A percentile compares a stretch with the other conserved stretches of the same genome.
phyloP scores from a whole-genome alignment of 345 rosid genomes.

The Raphanus raphanistrum region DNA sequence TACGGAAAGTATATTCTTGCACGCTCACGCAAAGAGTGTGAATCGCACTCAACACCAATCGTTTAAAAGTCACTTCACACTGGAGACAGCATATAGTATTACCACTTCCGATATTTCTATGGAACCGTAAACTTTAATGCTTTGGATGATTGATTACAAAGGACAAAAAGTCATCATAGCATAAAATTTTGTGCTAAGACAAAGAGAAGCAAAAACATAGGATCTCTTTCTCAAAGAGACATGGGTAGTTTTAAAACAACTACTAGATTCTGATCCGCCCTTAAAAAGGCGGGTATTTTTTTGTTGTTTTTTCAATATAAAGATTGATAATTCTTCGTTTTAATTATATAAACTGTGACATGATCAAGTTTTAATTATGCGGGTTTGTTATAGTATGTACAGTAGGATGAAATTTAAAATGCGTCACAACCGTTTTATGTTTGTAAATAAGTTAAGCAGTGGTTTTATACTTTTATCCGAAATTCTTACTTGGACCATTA shows the following conservation, averaged over 20 bases:
- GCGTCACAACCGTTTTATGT: no score
- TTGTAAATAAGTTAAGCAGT: no score
- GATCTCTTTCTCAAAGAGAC: background rate
- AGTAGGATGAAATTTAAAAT: no score
- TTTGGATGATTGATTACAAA: background rate
- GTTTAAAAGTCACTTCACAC: background rate
- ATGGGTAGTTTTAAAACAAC: background rate
- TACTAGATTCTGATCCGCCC: background rate
- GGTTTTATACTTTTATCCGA: no score
- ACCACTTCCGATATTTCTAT: slow-evolving; percentile 9
- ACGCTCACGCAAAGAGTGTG: background rate
- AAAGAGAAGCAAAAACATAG: background rate
- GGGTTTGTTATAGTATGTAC: no score
- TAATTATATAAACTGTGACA: no score
- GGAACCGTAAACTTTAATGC: background rate
- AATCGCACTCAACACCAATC: background rate
- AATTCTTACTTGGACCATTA: no score
- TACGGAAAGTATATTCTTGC: background rate
- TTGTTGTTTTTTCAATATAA: no score
- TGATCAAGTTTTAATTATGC: no score
- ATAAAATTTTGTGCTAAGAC: background rate
- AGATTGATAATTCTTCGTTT: no score
- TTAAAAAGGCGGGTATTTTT: no score
- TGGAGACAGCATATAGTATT: background rate
- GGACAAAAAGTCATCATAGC: background rate